A percentile compares a stretch with the other conserved stretches of the same genome.
These are phyloP conservation scores for Neurospora sp. DNA, from an alignment of 2,329 filamentous ascomycete species.

Conservation along the genomic window DNA sequence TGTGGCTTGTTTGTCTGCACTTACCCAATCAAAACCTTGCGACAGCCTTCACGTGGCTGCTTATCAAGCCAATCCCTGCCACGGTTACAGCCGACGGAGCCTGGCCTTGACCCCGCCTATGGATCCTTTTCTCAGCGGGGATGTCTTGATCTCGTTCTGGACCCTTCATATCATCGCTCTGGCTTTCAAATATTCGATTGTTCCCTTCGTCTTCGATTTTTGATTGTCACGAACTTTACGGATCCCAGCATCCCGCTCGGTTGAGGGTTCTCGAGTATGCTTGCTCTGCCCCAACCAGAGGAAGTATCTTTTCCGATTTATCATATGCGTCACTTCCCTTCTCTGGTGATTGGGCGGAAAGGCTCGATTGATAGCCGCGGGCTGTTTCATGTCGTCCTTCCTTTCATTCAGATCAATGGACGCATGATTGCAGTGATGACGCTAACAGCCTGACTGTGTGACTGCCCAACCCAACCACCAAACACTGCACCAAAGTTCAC, in stretches of 20 bases:
- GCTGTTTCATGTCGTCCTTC: constrained; percentile 17
- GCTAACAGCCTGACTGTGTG: constrained; percentile 13
- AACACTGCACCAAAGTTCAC: neutral
- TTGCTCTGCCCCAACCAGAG: neutral
- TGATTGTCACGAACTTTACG: neutral
- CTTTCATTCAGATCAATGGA: constrained; percentile 2
- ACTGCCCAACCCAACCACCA: constrained; percentile 16
- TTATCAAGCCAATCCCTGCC: neutral
- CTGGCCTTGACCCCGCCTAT: neutral
- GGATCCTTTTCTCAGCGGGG: neutral
- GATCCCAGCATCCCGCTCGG: neutral
- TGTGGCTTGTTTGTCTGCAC: constrained; percentile 19
- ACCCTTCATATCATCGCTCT: neutral
- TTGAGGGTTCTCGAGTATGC: neutral
- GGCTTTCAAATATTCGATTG: neutral
- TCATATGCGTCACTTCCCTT: neutral
- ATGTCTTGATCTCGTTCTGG: neutral
- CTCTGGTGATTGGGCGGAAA: constrained; percentile 11
- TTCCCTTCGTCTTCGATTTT: neutral
- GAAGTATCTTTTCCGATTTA: neutral
- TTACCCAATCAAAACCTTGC: neutral
- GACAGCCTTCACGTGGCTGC: neutral
- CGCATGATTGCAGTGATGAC: constrained; percentile 15
- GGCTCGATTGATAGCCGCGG: constrained; percentile 8
- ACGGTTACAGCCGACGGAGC: neutral